Conservation (phyloP, 2,329 filamentous ascomycete species). For the Phoma herbarum region DNA sequence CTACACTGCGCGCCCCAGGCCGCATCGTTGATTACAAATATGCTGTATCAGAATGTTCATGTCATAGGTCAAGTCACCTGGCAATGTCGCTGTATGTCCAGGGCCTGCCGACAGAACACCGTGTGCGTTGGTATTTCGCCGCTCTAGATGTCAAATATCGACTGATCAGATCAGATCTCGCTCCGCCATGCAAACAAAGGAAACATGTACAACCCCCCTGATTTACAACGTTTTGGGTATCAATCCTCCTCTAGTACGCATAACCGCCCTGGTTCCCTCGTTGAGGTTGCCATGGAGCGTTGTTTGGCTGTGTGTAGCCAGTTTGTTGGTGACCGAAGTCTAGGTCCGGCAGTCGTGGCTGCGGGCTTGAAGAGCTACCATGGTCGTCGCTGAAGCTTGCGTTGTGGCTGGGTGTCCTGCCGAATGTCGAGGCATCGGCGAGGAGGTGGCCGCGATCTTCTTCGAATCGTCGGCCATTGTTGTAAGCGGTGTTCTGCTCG, state of each 20-base stretch:
- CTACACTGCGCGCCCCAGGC: conserved; percentile 18
- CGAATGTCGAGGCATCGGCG: conserved; percentile 48
- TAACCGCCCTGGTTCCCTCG: conserved; percentile 34
- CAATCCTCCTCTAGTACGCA: conserved; percentile 36
- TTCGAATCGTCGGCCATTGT: conserved; percentile 33
- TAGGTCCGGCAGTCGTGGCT: conserved; percentile 44
- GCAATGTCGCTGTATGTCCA: conserved; percentile 19
- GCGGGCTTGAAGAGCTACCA: conserved; percentile 38
- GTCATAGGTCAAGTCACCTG: conserved; percentile 23
- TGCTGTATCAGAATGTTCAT: conserved; percentile 24
- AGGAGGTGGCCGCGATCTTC: conserved; percentile 46
- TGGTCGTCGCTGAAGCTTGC: conserved; percentile 35
- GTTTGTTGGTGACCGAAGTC: conserved; percentile 33
- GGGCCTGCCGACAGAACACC: conserved; percentile 23
- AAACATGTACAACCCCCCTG: conserved; percentile 16
- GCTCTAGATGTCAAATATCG: conserved; percentile 20
- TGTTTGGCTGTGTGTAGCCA: conserved; percentile 29
- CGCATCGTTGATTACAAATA: conserved; percentile 19
- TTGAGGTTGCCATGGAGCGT: conserved; percentile 40
- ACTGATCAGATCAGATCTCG: conserved; percentile 4
- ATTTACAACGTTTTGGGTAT: conserved; percentile 20
- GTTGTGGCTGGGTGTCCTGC: conserved; percentile 33
- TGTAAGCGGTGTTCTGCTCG: conserved; percentile 46
- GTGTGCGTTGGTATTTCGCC: conserved; percentile 19
- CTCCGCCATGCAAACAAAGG: conserved; percentile 23